Evolutionary conservation across 1,284 basidiomycete species (phyloP), one percentile per base, ranked within the genome.

Genomic region (Mycena sp.): DNA sequence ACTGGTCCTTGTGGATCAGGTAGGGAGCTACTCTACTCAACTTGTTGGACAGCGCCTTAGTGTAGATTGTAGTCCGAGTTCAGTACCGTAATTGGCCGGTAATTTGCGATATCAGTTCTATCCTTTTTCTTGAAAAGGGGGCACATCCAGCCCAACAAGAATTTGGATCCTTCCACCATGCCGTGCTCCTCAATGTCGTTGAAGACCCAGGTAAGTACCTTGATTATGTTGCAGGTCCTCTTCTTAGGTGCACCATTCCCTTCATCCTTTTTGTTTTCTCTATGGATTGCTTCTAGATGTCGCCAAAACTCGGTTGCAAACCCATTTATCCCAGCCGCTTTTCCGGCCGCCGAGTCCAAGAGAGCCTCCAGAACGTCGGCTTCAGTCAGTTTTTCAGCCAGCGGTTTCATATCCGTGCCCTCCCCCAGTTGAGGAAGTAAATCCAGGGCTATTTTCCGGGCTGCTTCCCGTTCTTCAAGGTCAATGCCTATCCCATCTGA

Each of bases 1-100:
- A 69, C 44, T 72, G 71, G 45, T 65, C 59, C 4, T n/a, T 17
- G 40, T 68, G 54, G 7, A 70, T 63, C 3, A 69, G 14, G 23
- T 41, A 28, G 19, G 54, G 61, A 1, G 37, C 55, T 0, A 54
- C 51, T 1, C 38, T 29, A 4, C 46, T 58, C 12, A 73, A 44
- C 35, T 41, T 52, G 25, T 11, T 49, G 4, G 61, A n/a, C 3
- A 64, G 30, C 1, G 51, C 51, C 45, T 67, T 67, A 7, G 65
- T 64, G 28, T 56, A 56, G 4, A 67, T 67, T 67, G 35, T 67
- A 67, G 43, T 67, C 65, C 7, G 50, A 19, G 53, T 67, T 67
- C n/a, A 67, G 49, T 0, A 67, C 41, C 7, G 66, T 65, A 16
- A 78, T 77, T 3, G 76, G 77, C 1, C 73, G 54, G 61, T 78